phyloP scores from a whole-genome alignment of 2,329 filamentous ascomycete genomes.

The Cadophora gregata region DNA sequence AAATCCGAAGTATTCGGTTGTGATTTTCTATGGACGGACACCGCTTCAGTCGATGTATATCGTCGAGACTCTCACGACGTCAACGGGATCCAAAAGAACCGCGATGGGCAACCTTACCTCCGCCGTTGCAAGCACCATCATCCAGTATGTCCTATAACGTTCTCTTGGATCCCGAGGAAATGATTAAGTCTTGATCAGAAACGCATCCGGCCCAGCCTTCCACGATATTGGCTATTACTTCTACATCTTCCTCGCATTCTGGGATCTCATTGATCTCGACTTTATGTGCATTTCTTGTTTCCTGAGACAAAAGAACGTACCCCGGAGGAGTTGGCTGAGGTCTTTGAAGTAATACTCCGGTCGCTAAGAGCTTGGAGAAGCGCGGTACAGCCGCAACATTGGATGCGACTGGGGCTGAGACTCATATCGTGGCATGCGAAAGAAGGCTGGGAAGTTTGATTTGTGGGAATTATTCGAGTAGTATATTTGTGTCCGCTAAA shows the following conservation, averaged over 20 bases:
- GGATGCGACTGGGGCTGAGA: not conserved
- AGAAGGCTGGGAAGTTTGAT: not conserved
- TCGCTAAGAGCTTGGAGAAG: not conserved
- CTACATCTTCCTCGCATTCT: constrained; percentile 4
- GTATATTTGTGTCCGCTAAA: no score
- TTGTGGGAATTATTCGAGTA: not conserved
- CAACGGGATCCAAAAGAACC: not conserved
- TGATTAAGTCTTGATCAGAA: not conserved
- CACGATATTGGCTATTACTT: constrained; percentile 3
- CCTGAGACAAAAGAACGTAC: not conserved
- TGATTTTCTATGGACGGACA: not conserved
- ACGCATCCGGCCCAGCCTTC: not conserved
- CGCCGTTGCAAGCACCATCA: not conserved
- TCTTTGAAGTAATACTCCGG: not conserved
- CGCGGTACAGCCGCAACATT: not conserved
- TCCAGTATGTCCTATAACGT: not conserved
- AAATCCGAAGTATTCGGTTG: constrained; percentile 5
- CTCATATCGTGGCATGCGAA: not conserved
- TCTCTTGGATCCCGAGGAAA: no score
- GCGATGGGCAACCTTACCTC: not conserved
- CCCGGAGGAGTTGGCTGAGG: not conserved
- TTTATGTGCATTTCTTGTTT: constrained; percentile 3
- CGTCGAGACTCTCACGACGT: not conserved
- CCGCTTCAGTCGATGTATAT: not conserved
- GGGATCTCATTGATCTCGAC: not conserved